A percentile compares a stretch with the other conserved stretches of the same genome.
These are phyloP conservation scores for Backusella tuberculispora DNA, from an alignment of 192 early-diverging fungal species.

Conservation along the genomic window DNA sequence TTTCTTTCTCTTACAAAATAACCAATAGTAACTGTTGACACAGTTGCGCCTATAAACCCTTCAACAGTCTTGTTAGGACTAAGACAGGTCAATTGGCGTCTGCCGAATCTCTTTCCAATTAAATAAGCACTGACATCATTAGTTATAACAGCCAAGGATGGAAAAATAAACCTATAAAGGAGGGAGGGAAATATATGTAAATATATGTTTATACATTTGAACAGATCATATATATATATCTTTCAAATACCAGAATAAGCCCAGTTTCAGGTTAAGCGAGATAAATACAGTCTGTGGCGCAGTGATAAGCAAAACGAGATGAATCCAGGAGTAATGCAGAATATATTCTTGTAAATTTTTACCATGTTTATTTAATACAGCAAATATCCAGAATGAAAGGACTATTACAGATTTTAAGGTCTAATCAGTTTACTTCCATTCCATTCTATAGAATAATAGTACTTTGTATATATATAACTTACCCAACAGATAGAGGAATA, in stretches of 20 bases:
- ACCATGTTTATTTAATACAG: neutral
- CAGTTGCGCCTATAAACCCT: conserved; percentile 28
- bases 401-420: neutral
- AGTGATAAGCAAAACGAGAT: conserved; percentile 12
- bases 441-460: neutral
- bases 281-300: conserved; percentile 6
- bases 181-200: neutral
- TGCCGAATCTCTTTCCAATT: conserved; percentile 25
- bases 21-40: conserved; percentile 25
- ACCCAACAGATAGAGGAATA: neutral
- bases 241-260: conserved; percentile 20
- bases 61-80: conserved; percentile 36
- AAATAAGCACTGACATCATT: conserved; percentile 35
- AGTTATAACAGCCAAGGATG: conserved; percentile 16
- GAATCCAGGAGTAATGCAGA: conserved; percentile 2
- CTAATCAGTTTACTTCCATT: no score
- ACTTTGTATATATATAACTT: neutral
- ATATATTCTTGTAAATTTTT: neutral
- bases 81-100: neutral
- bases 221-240: neutral
- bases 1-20: neutral
- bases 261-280: neutral
- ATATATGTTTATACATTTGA: neutral
- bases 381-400: neutral
- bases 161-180: conserved; percentile 31